Base-by-base conservation (phyloP, 805 yeast genomes). In the Myxozyma kluyveri region DNA sequence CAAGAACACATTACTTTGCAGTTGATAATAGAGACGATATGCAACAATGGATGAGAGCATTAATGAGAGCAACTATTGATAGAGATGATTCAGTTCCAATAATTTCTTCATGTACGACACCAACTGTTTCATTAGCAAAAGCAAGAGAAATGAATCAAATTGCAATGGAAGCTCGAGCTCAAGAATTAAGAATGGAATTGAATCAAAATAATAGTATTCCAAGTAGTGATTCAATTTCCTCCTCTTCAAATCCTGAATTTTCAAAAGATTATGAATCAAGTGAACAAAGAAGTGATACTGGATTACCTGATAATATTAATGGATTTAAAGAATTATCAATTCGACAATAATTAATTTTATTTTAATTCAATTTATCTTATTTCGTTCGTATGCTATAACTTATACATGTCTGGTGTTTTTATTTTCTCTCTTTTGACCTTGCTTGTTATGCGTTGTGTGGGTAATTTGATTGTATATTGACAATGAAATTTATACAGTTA, bases 31-130 rank as follows among this genome's bases (percentile, higher is more conserved):
- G 77, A 51, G 96, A 88, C 45, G 98, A 91, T 58, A 86, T 91
- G 96, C 77, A 96, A 65, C 79, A 78, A 1, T 93, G 99, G 99
- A 82, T 90, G 82, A 86, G 89, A 47, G 95, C 96, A 0, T 74
- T 93, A 55, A 87, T 90, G 81, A 88, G 90, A 54, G 95, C 98
- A 0, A 93, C 98, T 0, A 95, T 93, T 62, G 99, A 93, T 66
- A 76, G 95, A 50, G 99, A 93, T 70, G 97, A 93, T 51, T 70
- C 86, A 1, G 88, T 86, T 12, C 97, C 99, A 0, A 93, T 88
- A 1, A 84, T 90, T 7, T 85, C 96, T 54, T 86, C 96, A 14
- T 91, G 96, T 67, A 84, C 86, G 10, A 88, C 97, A 0, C 98
- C 99, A n/a, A 91, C 98, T 0, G 89, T 93, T 6, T 83, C 96